Percentiles rank a stretch among this genome's conserved stretches.
These are phyloP conservation scores for Protomyces lactucae-debilis DNA, from an alignment of 1,139 yeast genomes.

Conservation along the genomic window DNA sequence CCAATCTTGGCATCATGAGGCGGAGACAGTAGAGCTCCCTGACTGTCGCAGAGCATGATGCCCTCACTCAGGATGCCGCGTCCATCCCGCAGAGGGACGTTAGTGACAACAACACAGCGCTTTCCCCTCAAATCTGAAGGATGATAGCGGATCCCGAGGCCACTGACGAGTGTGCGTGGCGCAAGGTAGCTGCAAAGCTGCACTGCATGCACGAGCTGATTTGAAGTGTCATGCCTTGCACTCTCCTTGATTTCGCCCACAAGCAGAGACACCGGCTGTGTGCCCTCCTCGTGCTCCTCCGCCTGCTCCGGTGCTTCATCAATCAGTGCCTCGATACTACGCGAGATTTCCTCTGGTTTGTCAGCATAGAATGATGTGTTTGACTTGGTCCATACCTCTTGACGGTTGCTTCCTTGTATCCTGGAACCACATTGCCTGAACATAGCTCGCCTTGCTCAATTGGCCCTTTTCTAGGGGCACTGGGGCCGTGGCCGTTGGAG, in stretches of 20 bases:
- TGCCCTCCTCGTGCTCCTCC: neutral
- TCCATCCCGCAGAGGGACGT: constrained; percentile 6
- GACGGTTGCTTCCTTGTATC: neutral
- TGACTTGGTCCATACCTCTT: neutral
- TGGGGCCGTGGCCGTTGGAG: too few species aligned
- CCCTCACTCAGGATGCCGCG: constrained; percentile 21
- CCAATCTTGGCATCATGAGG: constrained; percentile 3
- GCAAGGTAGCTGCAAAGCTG: constrained; percentile 4
- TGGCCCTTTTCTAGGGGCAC: neutral
- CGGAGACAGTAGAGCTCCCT: constrained; percentile 9
- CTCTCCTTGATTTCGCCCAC: constrained; percentile 16
- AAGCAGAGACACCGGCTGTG: neutral
- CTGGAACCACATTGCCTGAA: neutral
- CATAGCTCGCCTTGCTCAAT: neutral
- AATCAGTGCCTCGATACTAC: neutral
- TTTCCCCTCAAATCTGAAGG: neutral
- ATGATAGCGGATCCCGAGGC: neutral
- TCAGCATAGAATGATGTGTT: neutral
- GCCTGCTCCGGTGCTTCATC: neutral
- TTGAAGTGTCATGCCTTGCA: neutral
- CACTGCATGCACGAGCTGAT: constrained; percentile 2
- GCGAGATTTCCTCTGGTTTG: neutral
- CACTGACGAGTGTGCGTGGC: constrained; percentile 17
- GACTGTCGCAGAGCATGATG: constrained; percentile 7
- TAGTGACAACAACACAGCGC: constrained; percentile 12